Evolutionary conservation across 2,329 filamentous ascomycete species (phyloP), one percentile per base, ranked within the genome.

Genomic region (Colletotrichum sp.): DNA sequence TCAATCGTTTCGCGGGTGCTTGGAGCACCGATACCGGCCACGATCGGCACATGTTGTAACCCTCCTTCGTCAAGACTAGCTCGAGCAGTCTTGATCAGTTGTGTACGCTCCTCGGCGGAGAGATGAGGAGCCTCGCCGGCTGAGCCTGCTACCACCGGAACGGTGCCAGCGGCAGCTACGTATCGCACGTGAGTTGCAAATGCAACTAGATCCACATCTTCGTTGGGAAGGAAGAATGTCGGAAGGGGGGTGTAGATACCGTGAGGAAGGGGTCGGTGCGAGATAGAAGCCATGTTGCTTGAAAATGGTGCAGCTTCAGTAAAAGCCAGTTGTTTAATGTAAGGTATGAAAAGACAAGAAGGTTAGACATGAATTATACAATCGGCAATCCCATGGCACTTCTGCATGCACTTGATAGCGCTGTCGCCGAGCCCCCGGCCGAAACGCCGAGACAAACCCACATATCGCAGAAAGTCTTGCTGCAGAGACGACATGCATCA

Each of bases 301-400:
- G 44, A 52, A n/a, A 22, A 22, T 52, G 44, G 22, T 8, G 44
- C 4, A 8, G 19, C 44, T 49, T 49, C n/a, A 22, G n/a, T 49
- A 49, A n/a, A 49, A 49, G 1, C 9, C n/a, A 49, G 0, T n/a
- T 49, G 11, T 11, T 22, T 22, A 1, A n/a, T 52, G n/a, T 27
- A 27, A 27, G 25, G 25, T 13, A 1, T 52, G 4, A 13, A 22
- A 3, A 13, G 36, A 39, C 36, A 52, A 22, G n/a, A 2, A 13
- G 44, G 1, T 1, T 0, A 3, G n/a, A 52, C 6, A 52, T 3
- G 0, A 22, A 25, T 52, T 22, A 52, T 52, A 52, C n/a, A 22
- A 52, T 22, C n/a, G 44, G n/a, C n/a, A 22, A 52, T 1, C 6
- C 3, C 11, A 52, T 49, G 44, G 0, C 44, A 22, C n/a, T 52